phyloP scores from a whole-genome alignment of 805 yeast genomes.

The Yarrowia yakushimensis region DNA sequence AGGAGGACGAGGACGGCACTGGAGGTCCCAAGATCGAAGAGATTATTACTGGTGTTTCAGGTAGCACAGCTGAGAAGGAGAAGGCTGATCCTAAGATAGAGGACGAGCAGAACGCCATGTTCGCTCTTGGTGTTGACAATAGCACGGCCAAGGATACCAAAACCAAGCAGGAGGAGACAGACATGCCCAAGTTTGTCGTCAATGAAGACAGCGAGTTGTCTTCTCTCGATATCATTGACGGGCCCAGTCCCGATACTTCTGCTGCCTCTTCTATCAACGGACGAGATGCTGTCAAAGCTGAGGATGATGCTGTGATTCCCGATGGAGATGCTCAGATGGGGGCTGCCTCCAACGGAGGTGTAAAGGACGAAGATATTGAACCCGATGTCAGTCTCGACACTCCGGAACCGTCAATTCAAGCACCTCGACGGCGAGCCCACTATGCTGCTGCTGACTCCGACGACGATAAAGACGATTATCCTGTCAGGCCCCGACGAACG shows the following conservation, averaged over 20 bases:
- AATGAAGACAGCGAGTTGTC: conserved; percentile 1
- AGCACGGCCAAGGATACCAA: background rate
- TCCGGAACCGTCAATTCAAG: background rate
- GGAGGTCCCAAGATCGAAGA: background rate
- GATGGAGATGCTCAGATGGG: background rate
- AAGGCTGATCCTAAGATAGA: background rate
- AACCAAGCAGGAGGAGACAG: background rate
- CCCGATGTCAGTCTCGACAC: background rate
- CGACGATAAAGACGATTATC: background rate
- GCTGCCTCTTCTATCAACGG: conserved; percentile 9
- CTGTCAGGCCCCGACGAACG: background rate
- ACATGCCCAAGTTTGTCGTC: background rate
- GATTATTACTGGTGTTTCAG: background rate
- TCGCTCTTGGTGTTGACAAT: background rate
- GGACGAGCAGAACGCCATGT: background rate
- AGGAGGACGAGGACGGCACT: background rate
- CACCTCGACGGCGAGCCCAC: background rate
- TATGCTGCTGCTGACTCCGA: background rate
- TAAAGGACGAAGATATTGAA: background rate
- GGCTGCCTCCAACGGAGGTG: background rate
- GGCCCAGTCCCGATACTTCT: conserved; percentile 6
- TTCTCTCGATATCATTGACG: background rate
- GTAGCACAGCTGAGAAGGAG: background rate
- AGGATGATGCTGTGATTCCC: background rate
- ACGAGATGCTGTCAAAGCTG: background rate